These are phyloP conservation scores for Colletotrichum zoysiae DNA, from an alignment of 2,329 filamentous ascomycete genomes.

Conservation along the genomic window DNA sequence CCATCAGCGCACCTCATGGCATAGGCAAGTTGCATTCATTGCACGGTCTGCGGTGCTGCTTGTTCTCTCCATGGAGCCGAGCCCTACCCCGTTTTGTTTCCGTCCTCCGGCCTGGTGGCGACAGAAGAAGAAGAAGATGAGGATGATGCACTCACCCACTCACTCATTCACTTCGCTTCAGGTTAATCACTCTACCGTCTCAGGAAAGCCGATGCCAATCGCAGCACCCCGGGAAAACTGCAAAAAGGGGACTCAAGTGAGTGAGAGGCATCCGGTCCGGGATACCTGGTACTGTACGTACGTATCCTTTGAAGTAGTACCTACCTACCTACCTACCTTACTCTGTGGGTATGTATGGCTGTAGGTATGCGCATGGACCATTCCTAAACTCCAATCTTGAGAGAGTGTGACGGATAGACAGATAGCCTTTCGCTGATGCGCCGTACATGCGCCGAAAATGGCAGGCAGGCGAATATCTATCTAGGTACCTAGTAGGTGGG, in stretches of 20 bases:
- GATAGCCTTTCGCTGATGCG: not conserved
- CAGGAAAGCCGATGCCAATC: not conserved
- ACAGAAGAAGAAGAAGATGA: not conserved
- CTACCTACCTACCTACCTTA: no score
- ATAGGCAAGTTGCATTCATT: no score
- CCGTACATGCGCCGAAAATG: slow-evolving; percentile 6
- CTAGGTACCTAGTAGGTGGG: no score
- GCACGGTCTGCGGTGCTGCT: slow-evolving; percentile 32
- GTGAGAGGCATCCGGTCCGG: no score
- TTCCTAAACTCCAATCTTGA: no score
- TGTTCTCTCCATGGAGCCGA: not conserved
- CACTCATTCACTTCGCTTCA: slow-evolving; percentile 4
- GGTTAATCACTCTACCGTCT: slow-evolving; percentile 1
- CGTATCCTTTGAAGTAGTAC: no score
- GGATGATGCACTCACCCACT: not conserved
- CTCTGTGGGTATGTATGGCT: no score
- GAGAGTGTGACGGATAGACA: no score
- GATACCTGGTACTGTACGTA: no score
- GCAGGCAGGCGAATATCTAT: not conserved
- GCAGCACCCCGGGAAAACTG: not conserved
- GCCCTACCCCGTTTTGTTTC: slow-evolving; percentile 8
- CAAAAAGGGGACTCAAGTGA: not conserved
- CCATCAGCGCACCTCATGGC: not conserved
- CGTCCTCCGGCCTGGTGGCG: slow-evolving; percentile 7
- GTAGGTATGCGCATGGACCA: not conserved